Percentiles rank a stretch among this genome's conserved stretches.
These are phyloP conservation scores for Plasmopara muralis DNA, from an alignment of 352 stramenopile genomes.

Conservation along the genomic window DNA sequence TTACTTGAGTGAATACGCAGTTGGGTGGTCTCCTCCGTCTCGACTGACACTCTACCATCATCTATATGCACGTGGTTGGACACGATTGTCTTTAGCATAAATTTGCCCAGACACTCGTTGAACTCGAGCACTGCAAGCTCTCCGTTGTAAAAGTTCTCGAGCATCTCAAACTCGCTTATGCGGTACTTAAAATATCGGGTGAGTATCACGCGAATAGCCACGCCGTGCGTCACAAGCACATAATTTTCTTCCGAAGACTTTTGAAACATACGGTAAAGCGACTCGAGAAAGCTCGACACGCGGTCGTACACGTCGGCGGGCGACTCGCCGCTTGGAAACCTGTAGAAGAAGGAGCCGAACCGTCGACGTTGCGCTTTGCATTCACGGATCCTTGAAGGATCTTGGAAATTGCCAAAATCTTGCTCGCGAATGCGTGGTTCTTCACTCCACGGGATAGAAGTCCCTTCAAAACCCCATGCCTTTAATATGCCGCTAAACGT, in stretches of 20 bases:
- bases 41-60: constrained; percentile 33
- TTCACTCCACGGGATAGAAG: constrained; percentile 64
- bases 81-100: constrained; percentile 60
- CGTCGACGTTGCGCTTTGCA: constrained; percentile 67
- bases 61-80: constrained; percentile 48
- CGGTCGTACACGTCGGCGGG: constrained; percentile 86
- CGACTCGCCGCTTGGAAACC: constrained; percentile 83
- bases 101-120: constrained; percentile 51
- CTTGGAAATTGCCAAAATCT: constrained; percentile 89
- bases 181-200: constrained; percentile 87
- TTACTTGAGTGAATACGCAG: constrained; percentile 47
- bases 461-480: constrained; percentile 48
- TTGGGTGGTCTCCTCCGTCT: constrained; percentile 41
- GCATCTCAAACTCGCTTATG: constrained; percentile 77
- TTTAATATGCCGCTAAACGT: constrained; percentile 81
- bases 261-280: constrained; percentile 80
- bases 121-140: constrained; percentile 80
- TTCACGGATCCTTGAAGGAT: constrained; percentile 72
- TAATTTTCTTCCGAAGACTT: constrained; percentile 75
- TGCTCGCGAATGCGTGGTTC: constrained; percentile 86
- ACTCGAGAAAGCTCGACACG: constrained; percentile 84
- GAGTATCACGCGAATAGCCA: constrained; percentile 83
- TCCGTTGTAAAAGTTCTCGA: constrained; percentile 82
- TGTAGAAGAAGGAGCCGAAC: constrained; percentile 87
- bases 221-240: constrained; percentile 81